Evolutionary conservation across 345 rosid genomes (phyloP), one percentile per base, ranked within the genome.

Genomic region (Eucalyptus cladocalyx): DNA sequence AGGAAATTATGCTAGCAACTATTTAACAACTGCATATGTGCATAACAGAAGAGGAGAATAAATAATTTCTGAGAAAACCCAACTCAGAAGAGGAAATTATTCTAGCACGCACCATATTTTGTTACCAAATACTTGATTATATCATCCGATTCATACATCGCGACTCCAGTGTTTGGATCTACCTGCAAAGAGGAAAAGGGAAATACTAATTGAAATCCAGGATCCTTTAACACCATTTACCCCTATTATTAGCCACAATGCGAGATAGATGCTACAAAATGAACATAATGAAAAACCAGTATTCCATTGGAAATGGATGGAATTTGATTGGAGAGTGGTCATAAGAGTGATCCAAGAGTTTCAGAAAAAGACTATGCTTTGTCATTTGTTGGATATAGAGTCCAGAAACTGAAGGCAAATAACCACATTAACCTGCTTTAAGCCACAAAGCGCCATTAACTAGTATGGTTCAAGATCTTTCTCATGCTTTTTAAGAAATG

Each of bases 91-190:
- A 76, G 47, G 83, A 37, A 76, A 37, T 40, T 76, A 76, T 76
- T 26, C 47, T 21, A 6, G 47, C 83, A 76, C 93, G 30, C 49
- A 96, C 99, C 98, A 88, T 97, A 97, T 97, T 94, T 97, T 80
- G 90, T 93, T 48, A 92, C 95, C 88, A 97, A 92, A 91, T 97
- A 97, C 92, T 95, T 97, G 88, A 97, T 96, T 91, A 97, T 97
- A 86, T 91, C 97, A 90, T 97, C 98, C 30, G 99, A 97, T 93
- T 97, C 99, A 88, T 97, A 97, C 97, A 97, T 97, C 60, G 98
- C 92, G 90, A 93, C 95, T 87, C 99, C 98, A 30, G 98, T 95
- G 92, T 97, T 97, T 65, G 98, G 99, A 94, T 97, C 99, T 56
- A 97, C 97, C 98, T 97, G 92, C 91, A 92, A 76, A 37, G 45